Evolutionary conservation across 805 yeast species (phyloP), one percentile per base, ranked within the genome.

Genomic region (Ogataea pini): DNA sequence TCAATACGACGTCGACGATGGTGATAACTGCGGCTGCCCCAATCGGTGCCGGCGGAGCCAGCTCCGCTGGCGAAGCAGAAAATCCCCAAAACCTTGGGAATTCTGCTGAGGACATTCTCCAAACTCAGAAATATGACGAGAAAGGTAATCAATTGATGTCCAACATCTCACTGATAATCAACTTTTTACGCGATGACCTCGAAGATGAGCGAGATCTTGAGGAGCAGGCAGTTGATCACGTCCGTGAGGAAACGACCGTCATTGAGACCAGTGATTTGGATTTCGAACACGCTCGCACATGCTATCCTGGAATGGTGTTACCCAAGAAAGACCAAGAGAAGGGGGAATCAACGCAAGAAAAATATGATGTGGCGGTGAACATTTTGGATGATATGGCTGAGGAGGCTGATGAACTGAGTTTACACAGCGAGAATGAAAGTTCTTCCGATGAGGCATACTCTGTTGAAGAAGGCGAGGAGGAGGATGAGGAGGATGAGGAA

Each of bases 131-230:
- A 41, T 52, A 37, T 32, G 65, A 58, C 34, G 63, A 61, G 16
- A 58, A 55, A 37, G 65, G 64, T 1, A 62, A 58, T 34, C 52
- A 58, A 14, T 54, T 68, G 19, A 66, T 70, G 64, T 76, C 78
- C 38, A 80, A 79, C 56, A 79, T 86, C 19, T 74, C 84, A 1
- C 67, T 79, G 55, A 72, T 86, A 40, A 68, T 78, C 4, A 79
- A 77, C 50, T 86, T 86, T 55, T 56, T 86, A 59, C 78, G 75
- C 43, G 92, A 86, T 64, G 94, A 86, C 61, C 68, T 86, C 14
- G 77, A 75, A 42, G 89, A 85, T 59, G 76, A 83, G 4, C 71
- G 82, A 53, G 72, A 80, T 19, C 69, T 82, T 54, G 89, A 84
- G 54, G 76, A 71, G 16, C 83, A 79, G 51, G 78, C 83, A 0